Evolutionary conservation across 257 asterid genomes (phyloP).

Genomic region (Verbena officinalis): DNA sequence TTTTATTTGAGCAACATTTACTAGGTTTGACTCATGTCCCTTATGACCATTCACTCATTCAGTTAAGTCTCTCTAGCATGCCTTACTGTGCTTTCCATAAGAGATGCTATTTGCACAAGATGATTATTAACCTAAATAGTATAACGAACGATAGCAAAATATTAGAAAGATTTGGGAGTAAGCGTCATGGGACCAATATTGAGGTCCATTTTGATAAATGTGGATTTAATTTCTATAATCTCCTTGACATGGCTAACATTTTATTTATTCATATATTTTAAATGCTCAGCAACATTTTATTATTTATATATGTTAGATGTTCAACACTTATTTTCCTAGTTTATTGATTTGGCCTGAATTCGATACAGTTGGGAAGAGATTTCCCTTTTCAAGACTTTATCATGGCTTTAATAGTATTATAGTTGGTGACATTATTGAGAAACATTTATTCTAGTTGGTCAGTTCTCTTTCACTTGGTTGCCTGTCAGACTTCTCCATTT

Average conservation of each 20-base stretch:
- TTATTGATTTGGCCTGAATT: conserved; percentile 2
- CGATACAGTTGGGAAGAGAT: conserved; percentile 5
- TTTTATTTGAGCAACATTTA: no score
- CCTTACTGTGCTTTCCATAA: conserved; percentile 4
- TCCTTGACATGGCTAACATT: not conserved
- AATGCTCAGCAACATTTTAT: not conserved
- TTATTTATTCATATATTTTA: not conserved
- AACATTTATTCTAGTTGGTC: conserved; percentile 2
- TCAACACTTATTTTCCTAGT: conserved; percentile 10
- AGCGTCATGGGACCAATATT: not conserved
- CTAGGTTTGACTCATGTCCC: not conserved
- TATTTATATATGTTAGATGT: not conserved
- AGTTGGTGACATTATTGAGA: not conserved
- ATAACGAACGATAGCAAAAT: not conserved
- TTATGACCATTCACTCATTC: conserved; percentile 9
- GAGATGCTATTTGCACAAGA: not conserved
- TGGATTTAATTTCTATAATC: not conserved
- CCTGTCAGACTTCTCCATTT: not conserved
- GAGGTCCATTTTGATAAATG: conserved; percentile 1
- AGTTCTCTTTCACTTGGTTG: conserved; percentile 1
- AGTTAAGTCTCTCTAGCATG: conserved; percentile 13
- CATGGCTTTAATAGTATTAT: conserved; percentile 1
- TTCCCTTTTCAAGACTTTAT: not conserved
- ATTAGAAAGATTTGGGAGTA: not conserved
- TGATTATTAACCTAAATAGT: not conserved